phyloP scores from a whole-genome alignment of 2,329 filamentous ascomycete species.

The Nemania bipapillata region DNA sequence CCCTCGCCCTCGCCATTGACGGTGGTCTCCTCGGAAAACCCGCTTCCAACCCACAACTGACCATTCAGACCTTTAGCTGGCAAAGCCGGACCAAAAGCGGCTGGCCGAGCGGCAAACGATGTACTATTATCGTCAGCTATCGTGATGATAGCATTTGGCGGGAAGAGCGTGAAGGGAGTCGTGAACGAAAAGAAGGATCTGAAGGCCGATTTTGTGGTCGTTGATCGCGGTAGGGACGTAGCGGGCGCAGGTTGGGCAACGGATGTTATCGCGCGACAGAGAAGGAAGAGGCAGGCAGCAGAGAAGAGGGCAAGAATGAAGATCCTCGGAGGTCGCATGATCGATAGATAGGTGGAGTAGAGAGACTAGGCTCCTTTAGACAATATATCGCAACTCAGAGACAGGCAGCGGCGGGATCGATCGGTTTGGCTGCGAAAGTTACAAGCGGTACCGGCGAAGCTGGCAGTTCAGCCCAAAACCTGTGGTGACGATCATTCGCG shows the following conservation, averaged over 20 bases:
- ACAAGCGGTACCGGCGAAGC: slow-evolving; percentile 40
- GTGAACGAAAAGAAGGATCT: slow-evolving; percentile 75
- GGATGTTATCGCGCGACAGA: slow-evolving; percentile 64
- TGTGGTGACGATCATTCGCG: slow-evolving; percentile 44
- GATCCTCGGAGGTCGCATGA: slow-evolving; percentile 66
- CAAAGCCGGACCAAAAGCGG: slow-evolving; percentile 87
- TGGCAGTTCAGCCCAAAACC: slow-evolving; percentile 45
- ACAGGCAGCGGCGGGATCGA: not conserved
- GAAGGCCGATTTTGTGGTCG: slow-evolving; percentile 58
- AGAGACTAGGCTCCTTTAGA: not conserved
- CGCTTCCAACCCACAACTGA: slow-evolving; percentile 91
- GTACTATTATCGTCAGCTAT: slow-evolving; percentile 98
- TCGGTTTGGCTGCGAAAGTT: slow-evolving; percentile 4
- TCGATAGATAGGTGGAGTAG: slow-evolving; percentile 43
- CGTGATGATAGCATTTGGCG: slow-evolving; percentile 93
- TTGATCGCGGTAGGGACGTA: slow-evolving; percentile 42
- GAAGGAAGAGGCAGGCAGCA: slow-evolving; percentile 64
- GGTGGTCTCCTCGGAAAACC: slow-evolving; percentile 83
- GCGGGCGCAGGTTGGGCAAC: slow-evolving; percentile 48
- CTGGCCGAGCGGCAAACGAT: slow-evolving; percentile 91
- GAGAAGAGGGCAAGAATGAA: slow-evolving; percentile 66
- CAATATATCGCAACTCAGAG: slow-evolving; percentile 6
- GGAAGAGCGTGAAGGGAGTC: slow-evolving; percentile 86
- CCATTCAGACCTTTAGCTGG: slow-evolving; percentile 82
- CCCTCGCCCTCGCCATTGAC: slow-evolving; percentile 74